These are phyloP conservation scores for Epithemia pelagica DNA, from an alignment of 108 stramenopile species.

Conservation along the genomic window DNA sequence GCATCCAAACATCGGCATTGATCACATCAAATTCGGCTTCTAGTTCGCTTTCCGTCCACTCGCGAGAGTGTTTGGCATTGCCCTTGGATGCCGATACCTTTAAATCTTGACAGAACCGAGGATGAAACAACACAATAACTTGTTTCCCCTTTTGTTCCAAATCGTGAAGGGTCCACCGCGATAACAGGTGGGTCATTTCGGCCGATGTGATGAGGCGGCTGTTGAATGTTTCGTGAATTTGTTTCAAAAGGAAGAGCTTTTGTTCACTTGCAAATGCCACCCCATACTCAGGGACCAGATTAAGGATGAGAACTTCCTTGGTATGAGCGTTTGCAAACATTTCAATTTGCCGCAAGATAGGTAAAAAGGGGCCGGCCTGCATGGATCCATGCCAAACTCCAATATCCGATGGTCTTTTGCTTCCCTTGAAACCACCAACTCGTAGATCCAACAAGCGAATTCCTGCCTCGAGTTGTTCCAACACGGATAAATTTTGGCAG, in stretches of 20 bases:
- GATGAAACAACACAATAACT: constrained; percentile 28
- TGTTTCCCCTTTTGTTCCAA: constrained; percentile 18
- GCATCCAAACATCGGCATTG: constrained; percentile 23
- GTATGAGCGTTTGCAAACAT: constrained; percentile 39
- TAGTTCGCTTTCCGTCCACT: constrained; percentile 20
- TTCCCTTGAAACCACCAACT: constrained; percentile 24
- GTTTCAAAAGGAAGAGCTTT: constrained; percentile 26
- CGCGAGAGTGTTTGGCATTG: not conserved
- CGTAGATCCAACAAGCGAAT: constrained; percentile 53
- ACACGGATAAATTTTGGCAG: constrained; percentile 49
- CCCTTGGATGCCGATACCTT: constrained; percentile 14
- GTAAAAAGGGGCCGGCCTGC: constrained; percentile 30
- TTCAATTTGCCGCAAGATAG: constrained; percentile 41
- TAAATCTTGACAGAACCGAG: constrained; percentile 34
- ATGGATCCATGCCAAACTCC: constrained; percentile 48
- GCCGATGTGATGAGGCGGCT: constrained; percentile 20
- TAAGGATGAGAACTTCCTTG: constrained; percentile 47
- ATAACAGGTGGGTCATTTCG: constrained; percentile 16
- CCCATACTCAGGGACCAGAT: constrained; percentile 37
- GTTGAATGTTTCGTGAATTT: constrained; percentile 26
- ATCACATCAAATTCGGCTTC: constrained; percentile 27
- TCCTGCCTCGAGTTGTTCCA: constrained; percentile 52
- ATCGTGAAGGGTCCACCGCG: constrained; percentile 17
- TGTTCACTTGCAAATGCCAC: constrained; percentile 26
- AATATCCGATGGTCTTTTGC: constrained; percentile 10